Conservation (phyloP, 768 basidiomycete genomes). For the Tephrocybe sp. region DNA sequence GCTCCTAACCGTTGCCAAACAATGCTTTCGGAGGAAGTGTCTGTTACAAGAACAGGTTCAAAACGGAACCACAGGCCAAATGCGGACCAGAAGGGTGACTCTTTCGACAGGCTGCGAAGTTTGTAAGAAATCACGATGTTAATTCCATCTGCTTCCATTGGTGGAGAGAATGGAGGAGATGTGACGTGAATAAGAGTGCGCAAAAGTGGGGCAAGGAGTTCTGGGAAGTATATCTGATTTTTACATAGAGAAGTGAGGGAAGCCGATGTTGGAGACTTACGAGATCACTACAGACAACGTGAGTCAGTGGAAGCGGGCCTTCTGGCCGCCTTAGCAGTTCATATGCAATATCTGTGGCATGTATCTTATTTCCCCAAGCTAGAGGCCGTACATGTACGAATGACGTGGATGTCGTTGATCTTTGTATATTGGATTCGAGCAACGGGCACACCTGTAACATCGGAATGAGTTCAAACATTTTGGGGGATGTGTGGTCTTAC, state of each 20-base stretch:
- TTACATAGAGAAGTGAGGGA: slow-evolving; percentile 5
- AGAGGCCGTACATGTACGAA: slow-evolving; percentile 52
- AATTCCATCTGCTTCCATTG: slow-evolving; percentile 16
- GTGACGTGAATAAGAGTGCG: slow-evolving; percentile 74
- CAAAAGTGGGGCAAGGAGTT: slow-evolving; percentile 74
- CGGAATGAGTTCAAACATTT: background rate
- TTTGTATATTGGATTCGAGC: slow-evolving; percentile 35
- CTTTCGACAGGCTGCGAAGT: slow-evolving; percentile 68
- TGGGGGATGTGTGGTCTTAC: slow-evolving; percentile 33
- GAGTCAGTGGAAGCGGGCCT: slow-evolving; percentile 37
- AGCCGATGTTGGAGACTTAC: slow-evolving; percentile 39
- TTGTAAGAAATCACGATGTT: slow-evolving; percentile 72
- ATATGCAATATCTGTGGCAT: slow-evolving; percentile 37
- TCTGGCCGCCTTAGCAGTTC: slow-evolving; percentile 28
- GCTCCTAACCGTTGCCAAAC: slow-evolving; percentile 42
- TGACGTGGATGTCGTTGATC: slow-evolving; percentile 10
- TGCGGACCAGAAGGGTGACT: slow-evolving; percentile 73
- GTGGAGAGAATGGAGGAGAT: slow-evolving; percentile 39
- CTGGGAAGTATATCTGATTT: slow-evolving; percentile 79
- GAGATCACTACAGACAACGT: slow-evolving; percentile 82
- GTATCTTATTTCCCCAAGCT: slow-evolving; percentile 61
- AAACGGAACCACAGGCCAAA: slow-evolving; percentile 80
- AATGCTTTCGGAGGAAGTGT: slow-evolving; percentile 11
- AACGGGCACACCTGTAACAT: slow-evolving; percentile 39
- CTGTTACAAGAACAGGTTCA: slow-evolving; percentile 45